Base-by-base conservation (phyloP, 495 filamentous ascomycete species). In the Aeminium ludgeri region DNA sequence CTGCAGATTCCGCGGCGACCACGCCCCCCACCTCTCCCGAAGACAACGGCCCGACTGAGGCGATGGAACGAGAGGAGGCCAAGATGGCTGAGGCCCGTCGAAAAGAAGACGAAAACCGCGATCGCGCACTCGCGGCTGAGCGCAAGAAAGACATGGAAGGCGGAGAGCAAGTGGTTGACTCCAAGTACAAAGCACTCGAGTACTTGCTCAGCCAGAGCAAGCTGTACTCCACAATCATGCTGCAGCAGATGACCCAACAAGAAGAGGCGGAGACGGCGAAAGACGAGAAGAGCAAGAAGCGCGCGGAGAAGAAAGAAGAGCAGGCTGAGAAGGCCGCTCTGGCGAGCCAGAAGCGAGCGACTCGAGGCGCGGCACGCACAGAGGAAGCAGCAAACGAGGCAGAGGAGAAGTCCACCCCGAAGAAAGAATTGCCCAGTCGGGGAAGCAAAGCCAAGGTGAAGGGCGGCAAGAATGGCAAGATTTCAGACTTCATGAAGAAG, bases 201-300 rank as follows among this genome's bases (percentile, higher is more conserved):
- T 63, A 60, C 42, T 42, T 66, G 36, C 55, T 66, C 20, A 60
- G 54, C 23, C 63, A 66, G 50, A 65, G 62, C 48, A 64, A 64
- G 54, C 53, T 66, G 15, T 66, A 65, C 50, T 46, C 56, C 28
- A 65, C 39, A 45, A 74, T 76, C 38, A 74, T 76, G 70, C 62
- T 73, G 15, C 61, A 69, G 25, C 74, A 75, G 43, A 76, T 76
- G 67, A 68, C 72, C 43, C 66, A 72, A 34, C 70, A 74, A 41
- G 68, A 75, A 51, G 70, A 74, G 27, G 65, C 69, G 18, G 69
- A 70, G 30, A 64, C 56, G 11, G 55, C 60, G 10, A 61, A 63
- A 38, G 64, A 68, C 1, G 59, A 64, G 27, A 66, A 65, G 46
- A 59, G 55, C 20, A 55, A 60, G 31, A 54, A 63, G 58, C 39